Percentiles rank a stretch among this genome's conserved stretches.
phyloP scores from a whole-genome alignment of 1,139 yeast genomes.

The Geotrichum aggregatum region DNA sequence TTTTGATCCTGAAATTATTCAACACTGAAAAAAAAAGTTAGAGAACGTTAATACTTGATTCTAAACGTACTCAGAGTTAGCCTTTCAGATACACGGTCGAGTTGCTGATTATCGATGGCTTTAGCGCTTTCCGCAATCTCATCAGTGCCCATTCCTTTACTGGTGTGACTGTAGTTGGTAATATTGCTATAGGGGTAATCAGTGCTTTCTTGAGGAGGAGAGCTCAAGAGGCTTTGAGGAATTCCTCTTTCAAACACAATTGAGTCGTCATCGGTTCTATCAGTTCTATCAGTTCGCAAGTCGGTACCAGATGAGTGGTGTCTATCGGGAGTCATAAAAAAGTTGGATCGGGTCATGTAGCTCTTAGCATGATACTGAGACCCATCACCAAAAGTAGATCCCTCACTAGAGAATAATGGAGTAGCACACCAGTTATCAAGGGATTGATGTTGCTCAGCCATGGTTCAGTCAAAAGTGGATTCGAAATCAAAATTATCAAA shows the following conservation, averaged over 20 bases:
- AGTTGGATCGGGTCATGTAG: not conserved
- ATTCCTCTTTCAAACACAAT: conserved; percentile 15
- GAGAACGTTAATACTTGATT: not conserved
- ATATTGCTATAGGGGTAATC: not conserved
- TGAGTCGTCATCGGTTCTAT: conserved; percentile 17
- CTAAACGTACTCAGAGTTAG: conserved; percentile 6
- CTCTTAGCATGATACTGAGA: too few relatives aligned
- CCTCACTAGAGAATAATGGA: too few relatives aligned
- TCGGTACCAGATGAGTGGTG: conserved; percentile 9
- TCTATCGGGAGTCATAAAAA: conserved; percentile 6
- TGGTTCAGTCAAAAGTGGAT: too few relatives aligned
- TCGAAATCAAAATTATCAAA: too few relatives aligned
- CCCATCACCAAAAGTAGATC: too few relatives aligned
- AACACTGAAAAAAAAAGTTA: conserved; percentile 1
- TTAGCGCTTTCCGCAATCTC: not conserved
- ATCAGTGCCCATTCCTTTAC: too few relatives aligned
- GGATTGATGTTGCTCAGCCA: too few relatives aligned
- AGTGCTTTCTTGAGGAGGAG: conserved; percentile 12
- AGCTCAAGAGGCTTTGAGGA: conserved; percentile 15
- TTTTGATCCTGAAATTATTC: not conserved
- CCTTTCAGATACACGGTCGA: conserved; percentile 9
- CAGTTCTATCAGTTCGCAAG: conserved; percentile 10
- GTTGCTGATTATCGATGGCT: not conserved
- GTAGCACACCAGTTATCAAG: too few relatives aligned
- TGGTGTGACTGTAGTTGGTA: too few relatives aligned